Evolutionary conservation across 2,329 filamentous ascomycete species (phyloP), one percentile per base, ranked within the genome.

Genomic region (Ustilaginoidea virens): DNA sequence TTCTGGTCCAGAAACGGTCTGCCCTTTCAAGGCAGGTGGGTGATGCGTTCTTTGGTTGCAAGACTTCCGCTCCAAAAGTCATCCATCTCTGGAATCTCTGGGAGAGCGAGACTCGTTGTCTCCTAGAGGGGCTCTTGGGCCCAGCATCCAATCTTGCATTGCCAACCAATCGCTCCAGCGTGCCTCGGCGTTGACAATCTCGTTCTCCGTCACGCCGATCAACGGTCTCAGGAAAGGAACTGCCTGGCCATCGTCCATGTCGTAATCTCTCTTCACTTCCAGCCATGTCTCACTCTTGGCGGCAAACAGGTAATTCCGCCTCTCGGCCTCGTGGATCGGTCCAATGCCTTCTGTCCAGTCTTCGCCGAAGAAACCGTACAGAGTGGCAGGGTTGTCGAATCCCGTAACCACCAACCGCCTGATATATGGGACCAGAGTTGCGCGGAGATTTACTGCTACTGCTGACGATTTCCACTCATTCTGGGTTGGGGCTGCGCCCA

Each of bases 81-180:
- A 5, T 15, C 14, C 14, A 13, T 30, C 17, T 23, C 28, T 13
- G 8, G 28, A 25, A 8, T 7, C 7, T n/a, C 20, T 23, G 12
- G 15, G 14, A 8, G 21, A 24, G 13, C 19, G 40, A 36, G 15
- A 45, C 23, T 49, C 41, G 11, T 37, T 39, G 16, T 43, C 42
- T n/a, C 45, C 38, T 3, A 33, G 31, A 18, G 78, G 80, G 18
- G 77, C 76, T 36, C 81, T 61, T 2, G 81, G 80, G 2, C 86
- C 86, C n/a, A 94, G 61, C 85, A 93, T 92, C 87, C 87, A 96
- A 52, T 94, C 87, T 52, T 93, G 83, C 82, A 94, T 92, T 9
- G 82, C 82, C 18, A 94, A 59, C 87, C 87, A 96, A 44, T 87
- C 77, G 48, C 83, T 92, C 90, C 90, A 98, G 34, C 67, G 74